Evolutionary conservation across 176 grass and related monocot genomes (phyloP).

Genomic region (Tuctoria greenei): DNA sequence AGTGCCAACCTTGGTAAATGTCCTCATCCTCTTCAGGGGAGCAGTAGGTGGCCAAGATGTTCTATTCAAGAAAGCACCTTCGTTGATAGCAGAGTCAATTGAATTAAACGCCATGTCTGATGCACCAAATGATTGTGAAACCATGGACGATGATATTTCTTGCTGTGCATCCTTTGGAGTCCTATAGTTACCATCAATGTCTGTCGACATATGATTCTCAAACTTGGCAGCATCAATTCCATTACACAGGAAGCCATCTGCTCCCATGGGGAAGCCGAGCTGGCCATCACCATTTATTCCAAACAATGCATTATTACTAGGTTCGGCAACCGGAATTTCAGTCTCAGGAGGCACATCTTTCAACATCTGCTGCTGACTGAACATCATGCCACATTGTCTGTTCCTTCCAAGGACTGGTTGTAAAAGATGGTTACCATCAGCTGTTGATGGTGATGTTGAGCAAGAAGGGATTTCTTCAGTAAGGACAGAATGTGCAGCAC

Average conservation of each 20-base stretch:
- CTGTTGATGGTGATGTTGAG: conserved; percentile 78
- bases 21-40: conserved; percentile 71
- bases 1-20: conserved; percentile 72
- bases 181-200: conserved; percentile 66
- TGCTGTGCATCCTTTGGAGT: conserved; percentile 65
- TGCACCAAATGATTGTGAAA: conserved; percentile 82
- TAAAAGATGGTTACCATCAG: conserved; percentile 52
- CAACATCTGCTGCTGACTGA: conserved; percentile 63
- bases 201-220: conserved; percentile 63
- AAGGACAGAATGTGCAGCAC: conserved; percentile 56
- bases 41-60: conserved; percentile 57
- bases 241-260: conserved; percentile 64
- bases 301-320: conserved; percentile 62
- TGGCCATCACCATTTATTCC: conserved; percentile 62
- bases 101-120: conserved; percentile 86
- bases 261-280: conserved; percentile 52
- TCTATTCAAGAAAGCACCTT: conserved; percentile 55
- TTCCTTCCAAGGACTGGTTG: conserved; percentile 46
- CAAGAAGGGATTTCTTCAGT: conserved; percentile 87
- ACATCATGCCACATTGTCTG: conserved; percentile 38
- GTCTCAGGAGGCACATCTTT: conserved; percentile 48
- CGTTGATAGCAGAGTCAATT: conserved; percentile 77
- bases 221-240: conserved; percentile 65
- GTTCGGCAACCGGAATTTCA: conserved; percentile 54
- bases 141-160: conserved; percentile 77